Evolutionary conservation across 2,329 filamentous ascomycete genomes (phyloP), one percentile per base, ranked within the genome.

Genomic region (Cladophialophora bantiana): DNA sequence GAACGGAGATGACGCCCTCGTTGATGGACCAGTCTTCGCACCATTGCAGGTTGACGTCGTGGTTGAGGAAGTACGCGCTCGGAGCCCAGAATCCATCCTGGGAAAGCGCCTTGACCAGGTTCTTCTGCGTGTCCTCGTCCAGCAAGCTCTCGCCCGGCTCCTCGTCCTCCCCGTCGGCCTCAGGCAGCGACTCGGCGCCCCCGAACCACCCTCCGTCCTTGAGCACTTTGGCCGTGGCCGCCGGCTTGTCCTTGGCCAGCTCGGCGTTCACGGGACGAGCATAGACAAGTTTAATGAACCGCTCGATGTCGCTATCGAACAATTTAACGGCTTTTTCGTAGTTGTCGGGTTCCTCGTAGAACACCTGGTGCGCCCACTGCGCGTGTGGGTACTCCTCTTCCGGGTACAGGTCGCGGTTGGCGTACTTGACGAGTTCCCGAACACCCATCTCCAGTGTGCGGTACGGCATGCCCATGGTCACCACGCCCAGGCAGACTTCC

Each of bases 351-450:
- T 59, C 62, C 52, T 68, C 57, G 52, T 69, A 70, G 42, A 40
- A 65, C 3, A 48, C 36, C 40, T 57, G 52, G 36, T 70, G 66
- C 20, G 66, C 61, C 68, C 68, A 70, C 45, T 70, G 68, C 1
- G 64, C 68, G 32, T 69, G 56, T 3, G 68, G 68, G 54, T 77
- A 83, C 67, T 83, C 59, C 35, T 80, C 78, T 15, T 73, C 75
- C 0, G 83, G 83, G 68, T 84, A 84, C 9, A 83, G 59, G 0
- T 81, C 77, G 9, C 82, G 78, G 70, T 84, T 78, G 6, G 81
- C 72, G 2, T 75, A 63, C 2, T 75, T 73, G 12, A 81, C 57
- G 9, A 79, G 60, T 7, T 74, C 70, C 0, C 79, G 74, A 26
- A 82, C 71, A 2, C 82, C 83, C 4, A 77, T 68, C 66, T 83